phyloP scores from a whole-genome alignment of 495 filamentous ascomycete species.

The Aspergillus avenaceus region DNA sequence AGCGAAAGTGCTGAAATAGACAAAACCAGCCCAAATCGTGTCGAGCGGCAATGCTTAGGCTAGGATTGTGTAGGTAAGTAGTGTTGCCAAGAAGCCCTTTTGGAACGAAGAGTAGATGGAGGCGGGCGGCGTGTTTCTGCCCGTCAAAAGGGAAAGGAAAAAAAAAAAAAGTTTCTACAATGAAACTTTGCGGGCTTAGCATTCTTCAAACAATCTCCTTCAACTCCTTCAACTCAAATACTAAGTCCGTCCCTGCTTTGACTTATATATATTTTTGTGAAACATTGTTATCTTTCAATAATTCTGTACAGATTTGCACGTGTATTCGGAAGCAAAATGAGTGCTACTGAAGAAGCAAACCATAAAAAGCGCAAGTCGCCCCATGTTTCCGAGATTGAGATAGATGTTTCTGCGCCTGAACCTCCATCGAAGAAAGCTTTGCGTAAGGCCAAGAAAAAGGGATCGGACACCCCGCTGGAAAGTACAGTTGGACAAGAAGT shows the following conservation, averaged over 20 bases:
- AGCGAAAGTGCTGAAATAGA: neutral
- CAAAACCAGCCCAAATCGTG: neutral
- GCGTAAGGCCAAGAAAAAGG: conserved; percentile 75
- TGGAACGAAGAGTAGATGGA: conserved; percentile 8
- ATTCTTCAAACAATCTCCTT: too few species aligned
- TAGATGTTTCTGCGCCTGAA: conserved; percentile 82
- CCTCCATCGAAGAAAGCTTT: conserved; percentile 90
- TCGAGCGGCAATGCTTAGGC: conserved; percentile 4
- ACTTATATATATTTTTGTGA: too few species aligned
- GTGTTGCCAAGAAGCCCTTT: conserved; percentile 3
- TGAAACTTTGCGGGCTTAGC: too few species aligned
- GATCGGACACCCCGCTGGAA: conserved; percentile 22
- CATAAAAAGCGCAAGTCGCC: conserved; percentile 70
- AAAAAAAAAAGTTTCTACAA: conserved; percentile 5
- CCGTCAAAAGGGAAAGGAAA: conserved; percentile 29
- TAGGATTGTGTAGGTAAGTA: conserved; percentile 5
- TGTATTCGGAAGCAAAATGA: conserved; percentile 19
- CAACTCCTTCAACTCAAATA: too few species aligned
- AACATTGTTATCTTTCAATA: too few species aligned
- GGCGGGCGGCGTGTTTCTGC: conserved; percentile 25
- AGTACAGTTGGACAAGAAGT: conserved; percentile 29
- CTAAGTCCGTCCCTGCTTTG: too few species aligned
- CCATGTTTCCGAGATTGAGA: conserved; percentile 67
- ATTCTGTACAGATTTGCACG: neutral
- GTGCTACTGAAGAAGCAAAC: conserved; percentile 24